phyloP scores from a whole-genome alignment of 75 land plant genomes.

The Adiantum capillusveneris region DNA sequence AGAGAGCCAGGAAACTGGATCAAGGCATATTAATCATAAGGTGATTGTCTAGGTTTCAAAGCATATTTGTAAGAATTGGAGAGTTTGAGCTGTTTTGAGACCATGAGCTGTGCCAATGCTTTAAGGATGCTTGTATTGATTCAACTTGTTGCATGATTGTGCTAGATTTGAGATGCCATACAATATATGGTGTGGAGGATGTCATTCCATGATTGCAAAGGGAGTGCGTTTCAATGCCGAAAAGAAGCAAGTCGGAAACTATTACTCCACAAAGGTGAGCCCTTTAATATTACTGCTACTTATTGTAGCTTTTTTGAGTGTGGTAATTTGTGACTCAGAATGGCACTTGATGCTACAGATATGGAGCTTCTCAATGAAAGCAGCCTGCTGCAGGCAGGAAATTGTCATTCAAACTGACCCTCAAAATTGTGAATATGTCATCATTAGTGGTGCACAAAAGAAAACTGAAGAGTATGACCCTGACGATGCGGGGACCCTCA shows the following conservation, averaged over 20 bases:
- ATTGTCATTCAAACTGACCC: conserved; percentile 97
- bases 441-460: conserved; percentile 85
- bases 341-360: conserved; percentile 49
- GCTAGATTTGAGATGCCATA: conserved; percentile 97
- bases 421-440: conserved; percentile 76
- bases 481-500: conserved; percentile 89
- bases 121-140: not conserved
- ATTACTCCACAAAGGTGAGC: conserved; percentile 90
- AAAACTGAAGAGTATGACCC: conserved; percentile 81
- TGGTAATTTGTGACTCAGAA: too few relatives aligned
- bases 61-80: too few relatives aligned
- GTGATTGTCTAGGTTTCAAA: conserved; percentile 22
- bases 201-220: conserved; percentile 96
- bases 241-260: conserved; percentile 98
- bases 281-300: too few relatives aligned
- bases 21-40: conserved; percentile 95
- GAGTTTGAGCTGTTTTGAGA: too few relatives aligned
- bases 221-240: conserved; percentile 99
- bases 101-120: too few relatives aligned
- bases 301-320: too few relatives aligned
- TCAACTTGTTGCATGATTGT: not conserved
- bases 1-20: conserved; percentile 93
- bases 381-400: conserved; percentile 93
- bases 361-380: conserved; percentile 98
- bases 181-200: conserved; percentile 99